Base-by-base conservation (phyloP, 106 monocot genomes). In the Iris macrosiphon region DNA sequence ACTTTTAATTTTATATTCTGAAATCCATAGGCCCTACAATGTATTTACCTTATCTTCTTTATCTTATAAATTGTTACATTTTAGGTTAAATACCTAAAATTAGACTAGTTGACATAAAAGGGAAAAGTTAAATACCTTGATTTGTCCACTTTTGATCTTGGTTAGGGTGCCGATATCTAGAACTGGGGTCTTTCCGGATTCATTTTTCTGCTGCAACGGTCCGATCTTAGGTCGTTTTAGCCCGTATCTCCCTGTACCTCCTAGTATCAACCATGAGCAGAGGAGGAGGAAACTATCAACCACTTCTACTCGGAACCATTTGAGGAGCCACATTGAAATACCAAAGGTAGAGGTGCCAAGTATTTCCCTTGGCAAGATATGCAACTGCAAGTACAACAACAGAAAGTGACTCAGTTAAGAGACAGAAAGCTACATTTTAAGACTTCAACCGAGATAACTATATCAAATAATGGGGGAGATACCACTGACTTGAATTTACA, bases 141-240 rank as follows among this genome's bases (percentile, higher is more conserved):
- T 88, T 18, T 83, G 52, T 6, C 69, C 69, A 15, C 34, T 66
- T 52, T 69, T 79, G 30, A 88, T 88, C 73, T 74, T 76, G 19
- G 53, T 35, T 0, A 89, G 55, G 3, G 88, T 66, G 31, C 88
- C 88, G 27, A 89, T 57, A 18, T 89, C 88, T 2, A 89, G 61
- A 6, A 89, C 88, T 0, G 88, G 92, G 6, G 92, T 83, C 77
- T 83, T 92, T 2, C 92, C 92, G 0, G 73, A 67, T 31, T 60
- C 62, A 29, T 39, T 60, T 62, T 92, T 92, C 40, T 79, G 59
- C 28, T 83, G 59, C 14, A 89, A 40, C 0, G 88, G 88, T 18
- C 88, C 88, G 7, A 69, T 56, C 35, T 83, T 76, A 16, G 88
- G 83, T 49, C 88, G 48, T 42, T 30, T 34, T n/a, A 89, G 62